Conservation (phyloP, 352 stramenopile genomes). For the Thraustochytrium sp. region DNA sequence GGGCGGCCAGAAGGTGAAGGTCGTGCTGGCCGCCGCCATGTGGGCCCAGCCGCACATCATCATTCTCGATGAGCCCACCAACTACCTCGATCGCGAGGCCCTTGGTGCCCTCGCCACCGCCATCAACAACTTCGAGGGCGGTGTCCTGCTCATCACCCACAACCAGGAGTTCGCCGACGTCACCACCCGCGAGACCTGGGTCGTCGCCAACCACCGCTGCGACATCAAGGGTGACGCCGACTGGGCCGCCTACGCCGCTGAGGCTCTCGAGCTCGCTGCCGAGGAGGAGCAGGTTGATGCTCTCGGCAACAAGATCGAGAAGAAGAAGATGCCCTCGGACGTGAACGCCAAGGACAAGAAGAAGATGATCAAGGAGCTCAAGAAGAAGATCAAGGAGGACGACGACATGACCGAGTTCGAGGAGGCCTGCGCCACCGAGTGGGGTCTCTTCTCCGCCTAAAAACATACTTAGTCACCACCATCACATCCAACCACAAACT, state of each 20-base stretch:
- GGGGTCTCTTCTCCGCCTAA: conserved; percentile 40
- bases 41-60: conserved; percentile 72
- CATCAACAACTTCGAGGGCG: conserved; percentile 90
- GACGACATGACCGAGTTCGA: conserved; percentile 44
- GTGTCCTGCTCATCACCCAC: conserved; percentile 93
- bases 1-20: conserved; percentile 82
- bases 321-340: conserved; percentile 6
- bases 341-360: conserved; percentile 43
- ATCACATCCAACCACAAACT: too few relatives aligned
- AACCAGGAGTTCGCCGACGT: conserved; percentile 91
- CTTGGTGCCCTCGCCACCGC: conserved; percentile 85
- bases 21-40: conserved; percentile 71
- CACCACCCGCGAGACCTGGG: conserved; percentile 88
- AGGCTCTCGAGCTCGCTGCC: conserved; percentile 42
- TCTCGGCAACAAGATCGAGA: conserved; percentile 45
- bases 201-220: conserved; percentile 70
- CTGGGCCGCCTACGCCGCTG: conserved; percentile 42
- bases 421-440: conserved; percentile 36
- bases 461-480: too few relatives aligned
- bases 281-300: conserved; percentile 45
- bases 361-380: conserved; percentile 46
- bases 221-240: conserved; percentile 46
- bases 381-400: conserved; percentile 46
- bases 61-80: conserved; percentile 80
- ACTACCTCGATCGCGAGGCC: conserved; percentile 82